Conservation (phyloP, 106 monocot genomes). For the Ottelia alismoides region DNA sequence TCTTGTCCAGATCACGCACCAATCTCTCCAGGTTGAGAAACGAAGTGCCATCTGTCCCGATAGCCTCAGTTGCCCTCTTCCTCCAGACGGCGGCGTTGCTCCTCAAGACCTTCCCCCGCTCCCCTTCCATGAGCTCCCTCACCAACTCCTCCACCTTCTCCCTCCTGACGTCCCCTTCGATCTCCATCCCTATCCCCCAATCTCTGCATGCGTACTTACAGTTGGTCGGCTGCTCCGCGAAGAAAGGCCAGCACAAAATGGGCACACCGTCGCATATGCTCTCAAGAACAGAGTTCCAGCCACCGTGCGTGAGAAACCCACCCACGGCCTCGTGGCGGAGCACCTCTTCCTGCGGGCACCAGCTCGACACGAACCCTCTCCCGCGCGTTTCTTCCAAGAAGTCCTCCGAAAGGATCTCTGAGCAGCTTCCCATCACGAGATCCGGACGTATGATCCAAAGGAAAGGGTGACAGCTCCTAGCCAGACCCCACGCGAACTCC, state of each 20-base stretch:
- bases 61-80: slow-evolving; percentile 21
- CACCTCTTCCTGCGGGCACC: slow-evolving; percentile 52
- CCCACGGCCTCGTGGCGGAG: slow-evolving; percentile 38
- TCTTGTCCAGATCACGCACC: slow-evolving; percentile 17
- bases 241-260: slow-evolving; percentile 60
- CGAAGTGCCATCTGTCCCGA: slow-evolving; percentile 19
- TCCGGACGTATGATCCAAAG: slow-evolving; percentile 53
- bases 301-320: slow-evolving; percentile 57
- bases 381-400: slow-evolving; percentile 22
- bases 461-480: slow-evolving; percentile 21
- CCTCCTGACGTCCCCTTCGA: slow-evolving; percentile 34
- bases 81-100: slow-evolving; percentile 31
- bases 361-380: slow-evolving; percentile 27
- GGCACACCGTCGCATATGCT: slow-evolving; percentile 48
- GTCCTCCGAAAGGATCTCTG: slow-evolving; percentile 11
- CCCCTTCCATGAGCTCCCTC: slow-evolving; percentile 41
- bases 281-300: slow-evolving; percentile 77
- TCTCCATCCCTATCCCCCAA: slow-evolving; percentile 60
- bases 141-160: slow-evolving; percentile 30
- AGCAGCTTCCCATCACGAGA: slow-evolving; percentile 14
- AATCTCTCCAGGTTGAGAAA: slow-evolving; percentile 19
- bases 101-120: slow-evolving; percentile 34
- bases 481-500: slow-evolving; percentile 63
- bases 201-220: slow-evolving; percentile 38
- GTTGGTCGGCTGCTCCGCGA: slow-evolving; percentile 62